phyloP scores from a whole-genome alignment of 306 rosid genomes.

The Quercus rubra region DNA sequence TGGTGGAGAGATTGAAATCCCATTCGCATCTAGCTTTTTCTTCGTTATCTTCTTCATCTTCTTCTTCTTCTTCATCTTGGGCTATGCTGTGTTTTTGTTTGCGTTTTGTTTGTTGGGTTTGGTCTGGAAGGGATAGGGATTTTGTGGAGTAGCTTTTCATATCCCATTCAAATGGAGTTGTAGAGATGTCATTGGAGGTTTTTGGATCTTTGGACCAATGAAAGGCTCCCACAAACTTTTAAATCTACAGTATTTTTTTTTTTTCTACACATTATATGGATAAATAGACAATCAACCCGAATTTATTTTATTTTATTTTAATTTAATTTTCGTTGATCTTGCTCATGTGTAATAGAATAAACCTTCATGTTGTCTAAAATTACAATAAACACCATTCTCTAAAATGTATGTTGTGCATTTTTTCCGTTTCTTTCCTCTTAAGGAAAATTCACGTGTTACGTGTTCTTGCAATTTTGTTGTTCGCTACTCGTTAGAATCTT shows the following conservation, averaged over 20 bases:
- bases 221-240: conserved; percentile 26
- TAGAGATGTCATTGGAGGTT: conserved; percentile 13
- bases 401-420: too few relatives aligned
- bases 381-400: neutral
- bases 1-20: conserved; percentile 38
- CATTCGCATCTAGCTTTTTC: conserved; percentile 29
- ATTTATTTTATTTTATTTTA: neutral
- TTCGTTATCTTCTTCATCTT: neutral
- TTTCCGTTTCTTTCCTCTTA: too few relatives aligned
- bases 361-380: neutral
- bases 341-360: neutral
- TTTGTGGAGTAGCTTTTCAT: conserved; percentile 39
- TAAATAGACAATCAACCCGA: neutral
- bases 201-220: conserved; percentile 23
- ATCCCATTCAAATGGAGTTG: conserved; percentile 42
- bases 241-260: neutral
- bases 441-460: too few relatives aligned
- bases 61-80: neutral
- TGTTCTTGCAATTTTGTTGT: too few relatives aligned
- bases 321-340: neutral
- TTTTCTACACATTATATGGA: neutral
- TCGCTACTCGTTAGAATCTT: too few relatives aligned
- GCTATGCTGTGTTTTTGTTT: neutral
- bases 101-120: neutral
- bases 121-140: conserved; percentile 4